Conservation (phyloP, 495 filamentous ascomycete genomes). For the Hyaloscypha hepaticicola region DNA sequence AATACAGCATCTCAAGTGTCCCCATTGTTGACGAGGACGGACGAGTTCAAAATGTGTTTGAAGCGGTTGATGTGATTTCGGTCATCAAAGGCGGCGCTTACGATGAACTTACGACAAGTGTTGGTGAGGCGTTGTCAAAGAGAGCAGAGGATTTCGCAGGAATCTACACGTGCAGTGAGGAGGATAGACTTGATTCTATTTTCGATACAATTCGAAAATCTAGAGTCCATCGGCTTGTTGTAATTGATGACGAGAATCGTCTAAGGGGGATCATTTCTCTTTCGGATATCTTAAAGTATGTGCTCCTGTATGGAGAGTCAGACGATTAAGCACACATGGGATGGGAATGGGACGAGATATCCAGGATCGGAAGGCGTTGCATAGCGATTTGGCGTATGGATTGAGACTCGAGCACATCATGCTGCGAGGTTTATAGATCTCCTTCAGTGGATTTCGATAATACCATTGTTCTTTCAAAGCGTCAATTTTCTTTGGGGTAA, state of each 20-base stretch:
- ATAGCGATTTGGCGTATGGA: slow-evolving; percentile 34
- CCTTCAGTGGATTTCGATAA: slow-evolving; percentile 23
- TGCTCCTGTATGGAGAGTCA: slow-evolving; percentile 81
- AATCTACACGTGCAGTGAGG: slow-evolving; percentile 91
- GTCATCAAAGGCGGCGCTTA: slow-evolving; percentile 92
- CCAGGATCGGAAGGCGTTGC: slow-evolving; percentile 26
- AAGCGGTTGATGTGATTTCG: slow-evolving; percentile 95
- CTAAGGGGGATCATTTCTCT: slow-evolving; percentile 89
- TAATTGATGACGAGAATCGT: slow-evolving; percentile 83
- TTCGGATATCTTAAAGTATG: slow-evolving; percentile 95
- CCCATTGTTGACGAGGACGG: slow-evolving; percentile 85
- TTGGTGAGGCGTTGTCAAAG: slow-evolving; percentile 87
- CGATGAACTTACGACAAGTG: slow-evolving; percentile 81
- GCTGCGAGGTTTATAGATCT: slow-evolving; percentile 31
- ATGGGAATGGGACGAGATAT: slow-evolving; percentile 22
- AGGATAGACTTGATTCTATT: slow-evolving; percentile 91
- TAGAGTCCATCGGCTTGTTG: slow-evolving; percentile 86
- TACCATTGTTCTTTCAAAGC: slow-evolving; percentile 25
- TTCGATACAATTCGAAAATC: slow-evolving; percentile 96
- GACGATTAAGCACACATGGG: slow-evolving; percentile 43
- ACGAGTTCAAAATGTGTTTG: slow-evolving; percentile 91
- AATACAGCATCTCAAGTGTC: slow-evolving; percentile 89
- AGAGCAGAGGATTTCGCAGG: slow-evolving; percentile 90
- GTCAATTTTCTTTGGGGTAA: not conserved
- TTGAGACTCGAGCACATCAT: slow-evolving; percentile 20